A percentile compares a stretch with the other conserved stretches of the same genome.
Evolutionary conservation across 2,329 filamentous ascomycete species (phyloP).

Genomic region (Pseudogymnoascus sp.): DNA sequence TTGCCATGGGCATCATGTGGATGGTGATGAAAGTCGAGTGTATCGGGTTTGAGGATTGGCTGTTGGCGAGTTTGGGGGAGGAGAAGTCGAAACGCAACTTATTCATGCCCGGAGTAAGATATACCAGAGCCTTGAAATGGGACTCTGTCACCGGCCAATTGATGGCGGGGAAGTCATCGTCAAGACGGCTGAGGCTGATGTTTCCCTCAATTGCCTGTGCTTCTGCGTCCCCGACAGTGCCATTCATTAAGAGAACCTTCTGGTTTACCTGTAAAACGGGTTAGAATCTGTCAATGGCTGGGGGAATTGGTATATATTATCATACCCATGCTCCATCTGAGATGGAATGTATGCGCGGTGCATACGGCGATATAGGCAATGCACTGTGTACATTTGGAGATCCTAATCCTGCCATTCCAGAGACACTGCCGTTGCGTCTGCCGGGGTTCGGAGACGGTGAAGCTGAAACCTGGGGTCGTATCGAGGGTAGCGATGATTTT

Average conservation of each 20-base stretch:
- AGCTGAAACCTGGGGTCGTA: constrained; percentile 22
- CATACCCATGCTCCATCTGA: constrained; percentile 78
- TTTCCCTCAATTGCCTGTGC: constrained; percentile 66
- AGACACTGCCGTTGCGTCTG: constrained; percentile 39
- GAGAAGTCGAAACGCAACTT: constrained; percentile 79
- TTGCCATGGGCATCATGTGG: constrained; percentile 75
- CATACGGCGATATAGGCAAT: constrained; percentile 64
- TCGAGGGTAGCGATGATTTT: constrained; percentile 30
- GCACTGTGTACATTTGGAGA: constrained; percentile 30
- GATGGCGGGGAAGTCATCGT: constrained; percentile 75
- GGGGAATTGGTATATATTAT: constrained; percentile 16
- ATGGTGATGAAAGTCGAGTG: constrained; percentile 75
- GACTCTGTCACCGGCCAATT: constrained; percentile 83
- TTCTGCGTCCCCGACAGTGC: constrained; percentile 66
- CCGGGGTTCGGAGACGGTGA: constrained; percentile 45
- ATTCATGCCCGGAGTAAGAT: constrained; percentile 88
- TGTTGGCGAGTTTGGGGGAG: constrained; percentile 69
- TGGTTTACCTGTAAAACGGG: constrained; percentile 63
- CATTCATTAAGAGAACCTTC: constrained; percentile 75
- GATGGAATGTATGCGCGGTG: constrained; percentile 71
- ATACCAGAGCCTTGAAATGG: constrained; percentile 84
- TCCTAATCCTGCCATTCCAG: constrained; percentile 53
- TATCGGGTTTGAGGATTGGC: constrained; percentile 55
- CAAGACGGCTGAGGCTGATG: constrained; percentile 69
- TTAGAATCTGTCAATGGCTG: constrained; percentile 18